Conservation (phyloP, 2,329 filamentous ascomycete species). For the Pezicula radicicola region DNA sequence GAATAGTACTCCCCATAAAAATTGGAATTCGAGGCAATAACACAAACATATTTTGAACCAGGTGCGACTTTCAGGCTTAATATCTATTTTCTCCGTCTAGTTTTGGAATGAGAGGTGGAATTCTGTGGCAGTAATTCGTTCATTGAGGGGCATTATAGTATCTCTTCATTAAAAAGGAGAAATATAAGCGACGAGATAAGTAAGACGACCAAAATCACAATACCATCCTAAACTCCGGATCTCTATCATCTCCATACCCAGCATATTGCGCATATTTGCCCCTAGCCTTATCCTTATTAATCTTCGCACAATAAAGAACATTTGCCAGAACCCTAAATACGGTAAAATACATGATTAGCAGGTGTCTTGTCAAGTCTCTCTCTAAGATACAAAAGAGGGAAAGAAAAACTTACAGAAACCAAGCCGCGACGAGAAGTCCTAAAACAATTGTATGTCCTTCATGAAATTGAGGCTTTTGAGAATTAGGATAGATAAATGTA, state of each 20-base stretch:
- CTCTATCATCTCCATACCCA: constrained; percentile 59
- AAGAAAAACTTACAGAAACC: constrained; percentile 54
- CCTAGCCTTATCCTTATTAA: constrained; percentile 58
- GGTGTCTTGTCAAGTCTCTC: neutral
- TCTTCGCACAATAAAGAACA: constrained; percentile 59
- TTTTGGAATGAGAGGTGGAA: too few relatives aligned
- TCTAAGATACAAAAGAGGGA: neutral
- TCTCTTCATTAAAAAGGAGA: too few relatives aligned
- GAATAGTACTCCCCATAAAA: too few relatives aligned
- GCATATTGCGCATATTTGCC: constrained; percentile 57
- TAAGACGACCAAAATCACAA: constrained; percentile 35
- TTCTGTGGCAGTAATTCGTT: too few relatives aligned
- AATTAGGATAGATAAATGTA: constrained; percentile 58
- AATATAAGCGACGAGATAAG: too few relatives aligned
- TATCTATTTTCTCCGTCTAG: too few relatives aligned
- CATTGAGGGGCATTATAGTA: too few relatives aligned
- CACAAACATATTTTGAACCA: too few relatives aligned
- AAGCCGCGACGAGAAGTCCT: constrained; percentile 56
- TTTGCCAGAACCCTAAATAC: constrained; percentile 51
- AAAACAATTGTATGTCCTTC: constrained; percentile 60
- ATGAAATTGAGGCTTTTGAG: constrained; percentile 54
- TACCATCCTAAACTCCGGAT: constrained; percentile 60
- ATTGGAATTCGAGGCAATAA: too few relatives aligned
- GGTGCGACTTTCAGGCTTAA: too few relatives aligned
- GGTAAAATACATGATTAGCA: too few relatives aligned